phyloP scores from a whole-genome alignment of 2,329 filamentous ascomycete species.

The Chaetomium olivaceum region DNA sequence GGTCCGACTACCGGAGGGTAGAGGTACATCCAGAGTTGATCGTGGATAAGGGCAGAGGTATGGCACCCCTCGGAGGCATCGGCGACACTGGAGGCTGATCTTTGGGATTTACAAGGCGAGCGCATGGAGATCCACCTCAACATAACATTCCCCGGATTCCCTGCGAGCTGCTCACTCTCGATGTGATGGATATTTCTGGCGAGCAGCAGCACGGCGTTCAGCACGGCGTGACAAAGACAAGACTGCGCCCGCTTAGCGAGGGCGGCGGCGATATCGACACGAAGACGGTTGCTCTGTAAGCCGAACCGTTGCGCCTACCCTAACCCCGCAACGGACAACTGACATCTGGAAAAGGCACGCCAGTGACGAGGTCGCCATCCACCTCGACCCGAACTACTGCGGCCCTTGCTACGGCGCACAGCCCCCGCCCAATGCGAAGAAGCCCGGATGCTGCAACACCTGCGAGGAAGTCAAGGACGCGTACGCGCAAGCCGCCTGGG shows the following conservation, averaged over 20 bases:
- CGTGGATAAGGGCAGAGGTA: conserved; percentile 93
- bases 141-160: conserved; percentile 89
- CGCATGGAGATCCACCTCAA: conserved; percentile 99
- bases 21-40: conserved; percentile 88
- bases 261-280: conserved; percentile 75
- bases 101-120: conserved; percentile 61
- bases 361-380: conserved; percentile 66
- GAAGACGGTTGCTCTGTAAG: conserved; percentile 67
- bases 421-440: conserved; percentile 68
- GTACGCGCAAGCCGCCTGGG: conserved; percentile 87
- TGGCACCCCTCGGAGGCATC: conserved; percentile 34
- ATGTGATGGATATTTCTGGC: conserved; percentile 98
- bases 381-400: conserved; percentile 90
- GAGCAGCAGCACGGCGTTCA: conserved; percentile 94
- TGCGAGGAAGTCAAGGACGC: conserved; percentile 96
- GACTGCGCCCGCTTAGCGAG: conserved; percentile 69
- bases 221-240: conserved; percentile 89
- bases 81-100: conserved; percentile 23
- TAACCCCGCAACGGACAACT: background rate
- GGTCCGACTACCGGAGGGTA: conserved; percentile 86
- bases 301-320: conserved; percentile 23
- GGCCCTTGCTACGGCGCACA: conserved; percentile 88
- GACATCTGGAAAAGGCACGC: conserved; percentile 56
- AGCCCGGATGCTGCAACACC: conserved; percentile 92
- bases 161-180: conserved; percentile 91